Conservation (phyloP, 495 filamentous ascomycete genomes). For the Astrocystis sublimbata region DNA sequence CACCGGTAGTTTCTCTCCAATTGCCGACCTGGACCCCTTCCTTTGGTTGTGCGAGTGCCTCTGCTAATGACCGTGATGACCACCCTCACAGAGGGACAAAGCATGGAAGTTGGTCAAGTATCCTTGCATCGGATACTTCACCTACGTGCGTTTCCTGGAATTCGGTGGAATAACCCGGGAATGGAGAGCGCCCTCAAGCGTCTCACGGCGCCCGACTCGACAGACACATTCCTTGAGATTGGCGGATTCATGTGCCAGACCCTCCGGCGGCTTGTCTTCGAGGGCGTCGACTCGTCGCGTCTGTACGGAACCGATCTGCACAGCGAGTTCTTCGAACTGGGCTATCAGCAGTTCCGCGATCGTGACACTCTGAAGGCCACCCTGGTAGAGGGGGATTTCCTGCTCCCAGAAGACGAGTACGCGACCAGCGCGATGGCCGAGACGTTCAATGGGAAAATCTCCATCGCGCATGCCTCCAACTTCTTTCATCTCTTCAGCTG, state of each 20-base stretch:
- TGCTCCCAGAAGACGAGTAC: conserved; percentile 16
- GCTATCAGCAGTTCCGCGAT: conserved; percentile 34
- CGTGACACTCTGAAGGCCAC: conserved; percentile 15
- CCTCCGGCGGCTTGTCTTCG: conserved; percentile 44
- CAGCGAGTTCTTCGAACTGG: conserved; percentile 41
- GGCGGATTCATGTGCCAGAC: conserved; percentile 55
- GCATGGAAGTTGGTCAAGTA: conserved; percentile 43
- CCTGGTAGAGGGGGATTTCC: conserved; percentile 25
- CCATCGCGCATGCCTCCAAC: conserved; percentile 55
- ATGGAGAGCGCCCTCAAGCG: conserved; percentile 33
- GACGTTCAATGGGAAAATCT: conserved; percentile 46
- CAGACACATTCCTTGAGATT: conserved; percentile 45
- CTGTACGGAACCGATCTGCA: conserved; percentile 42
- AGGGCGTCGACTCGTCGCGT: conserved; percentile 42
- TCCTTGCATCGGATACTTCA: conserved; percentile 44
- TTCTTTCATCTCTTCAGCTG: conserved; percentile 65
- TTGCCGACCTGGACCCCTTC: no score
- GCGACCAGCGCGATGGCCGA: background rate
- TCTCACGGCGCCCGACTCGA: conserved; percentile 26
- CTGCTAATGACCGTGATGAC: no score
- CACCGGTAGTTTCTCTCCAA: background rate
- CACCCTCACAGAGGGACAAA: conserved; percentile 36
- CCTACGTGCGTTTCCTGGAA: conserved; percentile 40
- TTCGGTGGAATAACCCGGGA: conserved; percentile 20
- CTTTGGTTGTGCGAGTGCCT: no score